phyloP scores from a whole-genome alignment of 169 alveolate species.

The Babesia gibsoni region DNA sequence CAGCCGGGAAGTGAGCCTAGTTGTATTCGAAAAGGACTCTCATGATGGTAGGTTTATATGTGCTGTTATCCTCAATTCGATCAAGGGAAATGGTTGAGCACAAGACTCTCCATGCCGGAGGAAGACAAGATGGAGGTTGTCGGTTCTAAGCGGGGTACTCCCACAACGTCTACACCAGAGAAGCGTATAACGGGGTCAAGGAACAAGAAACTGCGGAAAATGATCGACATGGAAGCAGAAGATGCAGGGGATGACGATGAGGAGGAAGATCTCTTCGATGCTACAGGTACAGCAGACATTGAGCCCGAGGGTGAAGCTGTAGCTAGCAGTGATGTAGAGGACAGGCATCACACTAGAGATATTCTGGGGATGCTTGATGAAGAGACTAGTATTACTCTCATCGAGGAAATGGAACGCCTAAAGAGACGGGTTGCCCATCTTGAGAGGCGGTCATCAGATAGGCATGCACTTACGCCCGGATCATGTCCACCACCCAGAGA shows the following conservation, averaged over 20 bases:
- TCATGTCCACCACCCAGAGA: slow-evolving; percentile 59
- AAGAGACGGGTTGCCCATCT: slow-evolving; percentile 32
- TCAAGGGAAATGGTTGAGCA: slow-evolving; percentile 2
- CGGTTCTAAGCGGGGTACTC: background rate
- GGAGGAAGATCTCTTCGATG: slow-evolving; percentile 17
- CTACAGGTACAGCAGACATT: background rate
- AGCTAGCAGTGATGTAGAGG: background rate
- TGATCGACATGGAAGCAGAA: slow-evolving; percentile 24
- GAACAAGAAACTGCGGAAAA: background rate
- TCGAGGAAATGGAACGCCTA: slow-evolving; percentile 29
- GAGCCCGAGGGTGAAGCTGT: background rate
- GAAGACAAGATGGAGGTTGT: slow-evolving; percentile 33
- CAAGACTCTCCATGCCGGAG: slow-evolving; percentile 6
- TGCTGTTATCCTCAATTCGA: too few relatives aligned
- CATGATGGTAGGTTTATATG: background rate
- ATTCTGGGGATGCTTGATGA: background rate
- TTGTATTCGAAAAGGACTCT: background rate
- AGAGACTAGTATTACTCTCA: slow-evolving; percentile 5
- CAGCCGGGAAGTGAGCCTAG: slow-evolving; percentile 15
- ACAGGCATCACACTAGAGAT: background rate
- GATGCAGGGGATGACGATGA: slow-evolving; percentile 31
- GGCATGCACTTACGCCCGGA: slow-evolving; percentile 42
- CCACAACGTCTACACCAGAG: background rate
- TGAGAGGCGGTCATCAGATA: slow-evolving; percentile 1
- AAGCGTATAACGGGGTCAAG: background rate